Base-by-base conservation (phyloP, 2,329 filamentous ascomycete species). In the Pseudocercospora pini-densiflorae region DNA sequence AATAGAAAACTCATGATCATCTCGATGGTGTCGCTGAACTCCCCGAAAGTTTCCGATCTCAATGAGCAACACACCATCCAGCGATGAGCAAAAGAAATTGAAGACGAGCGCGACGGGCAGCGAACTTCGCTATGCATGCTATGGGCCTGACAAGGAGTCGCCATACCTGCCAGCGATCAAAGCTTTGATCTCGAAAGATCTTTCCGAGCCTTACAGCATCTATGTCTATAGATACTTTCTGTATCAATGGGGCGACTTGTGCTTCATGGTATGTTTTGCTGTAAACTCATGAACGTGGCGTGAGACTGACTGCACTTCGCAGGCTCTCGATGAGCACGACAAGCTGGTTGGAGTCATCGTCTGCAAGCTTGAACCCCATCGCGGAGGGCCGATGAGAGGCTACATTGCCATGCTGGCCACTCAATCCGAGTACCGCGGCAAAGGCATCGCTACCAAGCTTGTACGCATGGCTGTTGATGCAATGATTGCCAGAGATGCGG, bases 321-420 rank as follows among this genome's bases (percentile, higher is more conserved):
- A 82, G 79, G 81, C 84, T 43, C 80, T 86, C 69, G 82, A 86
- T 53, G 84, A 91, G 68, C n/a, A 73, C 7, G 72, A 82, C 59
- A 86, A 89, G 61, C 87, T 99, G 63, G 87, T 97, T 66, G 95
- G 95, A 64, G 94, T 98, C 54, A 91, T 99, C 53, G 90, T 99
- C 67, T 97, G 91, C 80, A 99, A 99, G 79, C 88, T 99, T 66
- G 95, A 99, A 78, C 87, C 89, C 24, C 95, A 99, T 81, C 88
- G 92, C 23, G 92, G 91, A 5, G 93, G 94, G 70, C 94, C 93
- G 1, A 85, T 93, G 70, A 88, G 95, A 69, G 95, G 95, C 64
- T 99, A 99, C 81, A 98, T 99, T 73, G 95, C 95, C 76, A 99
- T 99, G 95, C 86, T 99, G 49, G 95, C 95, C n/a, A 94, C 97